These are phyloP conservation scores for Candida neerlandica DNA, from an alignment of 1,139 yeast species.

Conservation along the genomic window DNA sequence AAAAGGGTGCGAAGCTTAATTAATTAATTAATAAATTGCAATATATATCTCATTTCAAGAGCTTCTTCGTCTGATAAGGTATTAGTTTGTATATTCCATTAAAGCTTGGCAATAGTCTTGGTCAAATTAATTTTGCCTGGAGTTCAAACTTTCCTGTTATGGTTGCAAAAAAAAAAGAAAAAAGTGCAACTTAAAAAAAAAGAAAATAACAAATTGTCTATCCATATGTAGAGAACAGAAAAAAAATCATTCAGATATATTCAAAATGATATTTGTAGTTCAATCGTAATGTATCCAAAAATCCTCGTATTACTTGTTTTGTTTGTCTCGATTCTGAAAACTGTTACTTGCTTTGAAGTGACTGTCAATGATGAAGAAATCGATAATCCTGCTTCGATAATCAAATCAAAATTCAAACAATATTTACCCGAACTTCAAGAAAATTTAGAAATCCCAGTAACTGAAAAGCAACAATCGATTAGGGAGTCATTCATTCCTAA, in stretches of 20 bases:
- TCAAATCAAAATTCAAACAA: constrained; percentile 17
- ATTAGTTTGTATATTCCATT: too few relatives aligned
- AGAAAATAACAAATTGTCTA: neutral
- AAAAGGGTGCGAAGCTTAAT: neutral
- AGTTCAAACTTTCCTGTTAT: constrained; percentile 3
- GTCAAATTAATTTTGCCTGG: neutral
- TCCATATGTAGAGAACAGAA: neutral
- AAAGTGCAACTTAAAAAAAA: neutral
- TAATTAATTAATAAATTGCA: neutral
- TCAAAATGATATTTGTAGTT: neutral
- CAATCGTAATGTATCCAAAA: neutral
- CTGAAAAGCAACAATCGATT: constrained; percentile 12
- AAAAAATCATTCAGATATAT: neutral
- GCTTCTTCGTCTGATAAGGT: too few relatives aligned
- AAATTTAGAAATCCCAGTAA: constrained; percentile 16
- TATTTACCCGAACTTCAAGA: constrained; percentile 16
- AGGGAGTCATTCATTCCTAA: constrained; percentile 16
- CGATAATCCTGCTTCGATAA: constrained; percentile 12
- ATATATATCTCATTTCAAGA: neutral
- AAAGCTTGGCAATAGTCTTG: too few relatives aligned
- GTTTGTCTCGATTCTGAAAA: neutral
- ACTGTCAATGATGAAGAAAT: constrained; percentile 15
- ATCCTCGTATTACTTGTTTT: neutral
- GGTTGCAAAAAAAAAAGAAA: constrained; percentile 6
- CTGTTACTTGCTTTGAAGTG: constrained; percentile 9